Evolutionary conservation across 2,329 filamentous ascomycete species (phyloP).

Genomic region (Ascochyta fabae): DNA sequence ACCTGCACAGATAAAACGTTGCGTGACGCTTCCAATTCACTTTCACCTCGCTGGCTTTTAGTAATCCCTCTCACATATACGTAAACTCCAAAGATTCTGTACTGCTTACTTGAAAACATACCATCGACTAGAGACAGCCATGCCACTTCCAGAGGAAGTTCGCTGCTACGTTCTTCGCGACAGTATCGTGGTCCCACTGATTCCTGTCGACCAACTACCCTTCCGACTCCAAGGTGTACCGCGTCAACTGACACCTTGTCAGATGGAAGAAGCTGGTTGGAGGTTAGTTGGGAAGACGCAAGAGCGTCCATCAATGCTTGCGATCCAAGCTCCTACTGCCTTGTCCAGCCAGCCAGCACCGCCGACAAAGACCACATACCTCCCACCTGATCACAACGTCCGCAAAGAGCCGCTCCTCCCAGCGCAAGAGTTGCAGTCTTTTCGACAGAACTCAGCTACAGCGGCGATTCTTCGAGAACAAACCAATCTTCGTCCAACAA

Average conservation of each 20-base stretch:
- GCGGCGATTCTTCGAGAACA: not conserved
- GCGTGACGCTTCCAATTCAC: not conserved
- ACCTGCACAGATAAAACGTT: slow-evolving; percentile 2
- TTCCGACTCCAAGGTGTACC: slow-evolving; percentile 49
- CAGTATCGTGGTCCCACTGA: slow-evolving; percentile 48
- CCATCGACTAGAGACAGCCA: not conserved
- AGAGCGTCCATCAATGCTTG: slow-evolving; percentile 15
- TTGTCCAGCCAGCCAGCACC: not conserved
- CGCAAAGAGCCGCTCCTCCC: slow-evolving; percentile 1
- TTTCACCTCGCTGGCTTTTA: not conserved
- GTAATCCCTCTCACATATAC: not conserved
- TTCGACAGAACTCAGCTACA: not conserved
- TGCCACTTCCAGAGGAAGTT: slow-evolving; percentile 9
- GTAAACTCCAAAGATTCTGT: not conserved
- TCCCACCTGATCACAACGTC: slow-evolving; percentile 30
- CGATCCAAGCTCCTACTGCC: slow-evolving; percentile 10
- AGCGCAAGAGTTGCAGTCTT: not conserved
- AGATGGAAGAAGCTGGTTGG: slow-evolving; percentile 35
- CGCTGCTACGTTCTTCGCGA: slow-evolving; percentile 50
- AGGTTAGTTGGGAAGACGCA: slow-evolving; percentile 28
- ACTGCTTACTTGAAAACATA: not conserved
- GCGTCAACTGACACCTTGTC: slow-evolving; percentile 38
- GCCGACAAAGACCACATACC: slow-evolving; percentile 7
- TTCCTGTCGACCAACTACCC: slow-evolving; percentile 54
- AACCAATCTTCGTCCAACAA: too few relatives aligned